Evolutionary conservation across 805 yeast genomes (phyloP).

Genomic region (Candida methanosorbosa): DNA sequence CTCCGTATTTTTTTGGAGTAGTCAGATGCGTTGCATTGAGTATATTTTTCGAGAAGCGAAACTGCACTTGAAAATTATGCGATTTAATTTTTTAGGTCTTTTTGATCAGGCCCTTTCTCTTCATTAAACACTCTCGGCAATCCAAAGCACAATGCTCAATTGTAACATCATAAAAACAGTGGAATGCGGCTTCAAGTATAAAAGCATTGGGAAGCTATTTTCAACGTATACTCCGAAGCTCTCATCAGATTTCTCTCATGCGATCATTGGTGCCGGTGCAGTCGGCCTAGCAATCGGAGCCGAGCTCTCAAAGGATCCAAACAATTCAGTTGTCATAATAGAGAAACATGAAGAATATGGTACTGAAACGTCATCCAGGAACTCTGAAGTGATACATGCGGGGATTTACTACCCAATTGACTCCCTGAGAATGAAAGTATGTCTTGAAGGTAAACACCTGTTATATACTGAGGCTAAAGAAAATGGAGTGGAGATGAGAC

Average conservation of each 20-base stretch:
- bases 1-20: no score
- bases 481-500: constrained; percentile 46
- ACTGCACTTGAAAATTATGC: no score
- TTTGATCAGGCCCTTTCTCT: not conserved
- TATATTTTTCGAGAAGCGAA: no score
- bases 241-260: constrained; percentile 9
- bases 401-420: constrained; percentile 74
- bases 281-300: constrained; percentile 81
- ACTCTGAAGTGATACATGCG: constrained; percentile 90
- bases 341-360: constrained; percentile 66
- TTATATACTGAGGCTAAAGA: constrained; percentile 42
- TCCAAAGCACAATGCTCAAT: no score
- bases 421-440: constrained; percentile 58
- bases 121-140: not conserved
- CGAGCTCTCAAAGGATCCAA: constrained; percentile 40
- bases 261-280: constrained; percentile 71
- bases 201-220: constrained; percentile 1
- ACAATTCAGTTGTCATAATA: constrained; percentile 49
- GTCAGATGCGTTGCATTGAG: no score
- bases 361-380: constrained; percentile 78
- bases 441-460: constrained; percentile 66
- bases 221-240: constrained; percentile 2
- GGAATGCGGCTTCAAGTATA: no score
- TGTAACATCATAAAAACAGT: no score
- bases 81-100: no score